Evolutionary conservation across 768 basidiomycete genomes (phyloP), one percentile per base, ranked within the genome.

Genomic region (Tulasnella calospora): DNA sequence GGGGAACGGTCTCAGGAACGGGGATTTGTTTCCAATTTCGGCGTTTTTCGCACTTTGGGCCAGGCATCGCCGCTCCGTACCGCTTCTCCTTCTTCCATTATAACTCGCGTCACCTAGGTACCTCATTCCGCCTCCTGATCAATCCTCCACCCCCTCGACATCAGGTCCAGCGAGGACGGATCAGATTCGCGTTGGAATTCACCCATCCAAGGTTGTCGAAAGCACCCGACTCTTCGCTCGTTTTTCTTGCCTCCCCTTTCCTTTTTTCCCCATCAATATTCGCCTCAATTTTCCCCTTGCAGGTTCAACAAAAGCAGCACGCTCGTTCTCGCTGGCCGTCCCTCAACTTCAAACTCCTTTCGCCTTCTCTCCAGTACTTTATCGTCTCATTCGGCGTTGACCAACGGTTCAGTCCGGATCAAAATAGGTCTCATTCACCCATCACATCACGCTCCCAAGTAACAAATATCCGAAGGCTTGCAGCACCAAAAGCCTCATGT

Each of bases 391-490:
- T 47, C 46, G 46, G 46, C 21, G 46, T 47, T 21, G 46, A n/a
- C 46, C 57, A 61, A 61, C 57, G 23, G 57, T 61, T 61, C 57
- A 61, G 57, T 61, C 57, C 57, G n/a, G 57, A 61, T 61, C 57
- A 17, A 27, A 61, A 61, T n/a, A 61, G 57, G n/a, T 61, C 57
- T 61, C 57, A 61, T 61, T 27, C 57, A 30, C 57, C 57, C 57
- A 61, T 23, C 57, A 61, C 57, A 61, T 61, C 57, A 61, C 57
- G 57, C 30, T 13, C 57, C 9, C 57, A 61, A 23, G 57, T 27
- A 30, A 61, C 23, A n/a, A 61, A 61, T 61, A 61, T 23, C 57
- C 57, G 57, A 23, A 61, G 57, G 57, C 57, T 61, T 61, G 57
- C 23, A 61, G n/a, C 57, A 23, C 5, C 21, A 27, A 61, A n/a